Percentiles rank a stretch among this genome's conserved stretches.
Conservation (phyloP, 345 rosid species). For the Pugionium dolabratum region DNA sequence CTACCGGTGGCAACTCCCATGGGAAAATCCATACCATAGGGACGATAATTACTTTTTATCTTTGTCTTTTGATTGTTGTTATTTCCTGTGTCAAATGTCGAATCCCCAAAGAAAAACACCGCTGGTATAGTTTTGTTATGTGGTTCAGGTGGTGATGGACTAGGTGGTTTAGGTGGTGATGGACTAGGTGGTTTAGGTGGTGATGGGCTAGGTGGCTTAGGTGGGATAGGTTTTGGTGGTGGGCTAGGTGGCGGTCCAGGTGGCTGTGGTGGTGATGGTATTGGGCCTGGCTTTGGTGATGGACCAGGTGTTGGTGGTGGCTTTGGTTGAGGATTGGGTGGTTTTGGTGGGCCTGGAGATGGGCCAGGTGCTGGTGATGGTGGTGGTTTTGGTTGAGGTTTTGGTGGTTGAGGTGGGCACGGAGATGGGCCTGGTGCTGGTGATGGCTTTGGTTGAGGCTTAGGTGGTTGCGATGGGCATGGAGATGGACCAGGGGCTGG, state of each 20-base stretch:
- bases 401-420: slow-evolving; percentile 15
- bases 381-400: slow-evolving; percentile 31
- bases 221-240: slow-evolving; percentile 29
- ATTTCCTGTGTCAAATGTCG: slow-evolving; percentile 61
- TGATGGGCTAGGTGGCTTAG: slow-evolving; percentile 25
- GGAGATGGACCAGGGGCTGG: slow-evolving; percentile 25
- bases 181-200: slow-evolving; percentile 33
- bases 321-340: slow-evolving; percentile 29
- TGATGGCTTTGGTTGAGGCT: slow-evolving; percentile 31
- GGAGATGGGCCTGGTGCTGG: slow-evolving; percentile 25
- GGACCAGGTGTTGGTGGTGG: slow-evolving; percentile 23
- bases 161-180: slow-evolving; percentile 21
- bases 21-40: slow-evolving; percentile 55
- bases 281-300: slow-evolving; percentile 27
- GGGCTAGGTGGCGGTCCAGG: slow-evolving; percentile 25
- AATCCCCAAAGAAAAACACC: slow-evolving; percentile 53
- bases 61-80: slow-evolving; percentile 47
- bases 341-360: slow-evolving; percentile 12
- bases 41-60: slow-evolving; percentile 50
- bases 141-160: neutral
- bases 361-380: slow-evolving; percentile 18
- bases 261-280: slow-evolving; percentile 27
- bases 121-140: slow-evolving; percentile 43
- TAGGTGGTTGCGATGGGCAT: slow-evolving; percentile 16
- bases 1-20: slow-evolving; percentile 58